Base-by-base conservation (phyloP, 2,329 filamentous ascomycete genomes). In the Hypomyces perniciosus region DNA sequence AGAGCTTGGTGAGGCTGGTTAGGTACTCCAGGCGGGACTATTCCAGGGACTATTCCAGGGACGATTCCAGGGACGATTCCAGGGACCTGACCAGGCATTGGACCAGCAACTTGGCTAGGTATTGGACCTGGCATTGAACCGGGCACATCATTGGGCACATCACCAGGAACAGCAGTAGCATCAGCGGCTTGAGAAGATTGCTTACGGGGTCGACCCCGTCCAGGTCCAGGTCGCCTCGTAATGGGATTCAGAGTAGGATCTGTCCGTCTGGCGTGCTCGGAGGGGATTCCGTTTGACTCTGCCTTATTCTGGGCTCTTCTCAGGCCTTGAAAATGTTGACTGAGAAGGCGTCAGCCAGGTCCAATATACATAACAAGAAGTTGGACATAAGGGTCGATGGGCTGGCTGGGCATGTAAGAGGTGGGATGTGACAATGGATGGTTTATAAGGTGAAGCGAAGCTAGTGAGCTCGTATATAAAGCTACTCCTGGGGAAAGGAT, bases 281-380 rank as follows among this genome's bases (percentile, higher is more conserved):
- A 53, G 28, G 55, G 42, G 26, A 61, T 50, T 7, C 70, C 67
- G 52, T 67, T 70, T 5, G 66, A 48, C 13, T 80, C 78, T 13
- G 69, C 62, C 59, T 81, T 81, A 57, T 77, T 74, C 59, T 80
- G 77, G 26, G 77, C 72, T 39, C 79, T 68, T 28, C 79, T 71
- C 13, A 83, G 71, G 29, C 79, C 78, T 59, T 83, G 80, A 51
- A 83, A 83, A 59, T 83, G 80, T 70, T 83, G 80, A 35, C 79
- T 83, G 39, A 8, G 10, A 6, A 27, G n/a, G 33, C n/a, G 50
- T 52, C 42, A 52, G 50, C 20, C 37, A 44, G 46, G 28, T n/a
- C n/a, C 4, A 33, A 4, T 13, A 29, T 26, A 34, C n/a, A 29
- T 33, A 28, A 31, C 27, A 30, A 50, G 20, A 6, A 27, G 20